Conservation (phyloP, 2,329 filamentous ascomycete genomes). For the Acarospora socialis region DNA sequence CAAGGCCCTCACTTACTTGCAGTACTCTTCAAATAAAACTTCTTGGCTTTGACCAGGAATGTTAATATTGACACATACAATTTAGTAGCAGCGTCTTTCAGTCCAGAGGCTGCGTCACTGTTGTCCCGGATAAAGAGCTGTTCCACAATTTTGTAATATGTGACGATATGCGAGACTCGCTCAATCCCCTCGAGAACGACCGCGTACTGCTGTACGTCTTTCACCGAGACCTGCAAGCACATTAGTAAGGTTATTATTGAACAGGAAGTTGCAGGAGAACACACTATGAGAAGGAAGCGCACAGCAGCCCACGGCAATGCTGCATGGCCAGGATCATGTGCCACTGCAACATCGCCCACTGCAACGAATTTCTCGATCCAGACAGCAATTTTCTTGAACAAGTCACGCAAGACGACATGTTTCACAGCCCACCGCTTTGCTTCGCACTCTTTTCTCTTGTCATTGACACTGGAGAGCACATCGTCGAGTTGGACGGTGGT, state of each 20-base stretch:
- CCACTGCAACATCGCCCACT: constrained; percentile 9
- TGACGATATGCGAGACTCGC: constrained; percentile 4
- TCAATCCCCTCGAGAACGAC: constrained; percentile 6
- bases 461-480: no score
- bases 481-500: no score
- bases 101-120: background rate
- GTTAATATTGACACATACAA: constrained; percentile 5
- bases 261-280: no score
- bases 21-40: constrained; percentile 5
- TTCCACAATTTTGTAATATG: constrained; percentile 4
- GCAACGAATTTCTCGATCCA: constrained; percentile 14
- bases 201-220: constrained; percentile 3
- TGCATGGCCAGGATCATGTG: constrained; percentile 10
- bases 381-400: constrained; percentile 17
- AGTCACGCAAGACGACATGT: constrained; percentile 17
- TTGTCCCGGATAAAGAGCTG: background rate
- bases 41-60: constrained; percentile 4
- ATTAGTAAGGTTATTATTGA: no score
- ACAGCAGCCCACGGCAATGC: constrained; percentile 13
- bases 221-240: constrained; percentile 1
- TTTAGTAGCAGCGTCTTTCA: constrained; percentile 3
- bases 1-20: background rate
- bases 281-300: constrained; percentile 10
- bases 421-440: no score
- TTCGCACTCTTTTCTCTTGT: no score